phyloP scores from a whole-genome alignment of 352 stramenopile species.

The Detonula confervacea region DNA sequence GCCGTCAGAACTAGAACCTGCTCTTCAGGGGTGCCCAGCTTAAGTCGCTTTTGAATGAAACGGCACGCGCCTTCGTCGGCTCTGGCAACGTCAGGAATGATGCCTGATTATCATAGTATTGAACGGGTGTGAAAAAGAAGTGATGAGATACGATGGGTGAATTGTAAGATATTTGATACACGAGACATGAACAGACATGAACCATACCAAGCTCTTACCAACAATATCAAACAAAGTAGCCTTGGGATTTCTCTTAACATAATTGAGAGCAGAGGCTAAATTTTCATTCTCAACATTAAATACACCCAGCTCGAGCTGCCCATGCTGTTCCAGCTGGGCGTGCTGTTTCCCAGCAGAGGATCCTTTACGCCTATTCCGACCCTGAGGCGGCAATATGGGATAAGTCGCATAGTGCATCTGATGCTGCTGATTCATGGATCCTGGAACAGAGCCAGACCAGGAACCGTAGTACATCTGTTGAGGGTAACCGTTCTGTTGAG shows the following conservation, averaged over 20 bases:
- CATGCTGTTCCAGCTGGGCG: neutral
- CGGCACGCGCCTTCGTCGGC: constrained; percentile 15
- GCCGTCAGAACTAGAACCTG: constrained; percentile 5
- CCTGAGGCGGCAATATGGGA: neutral
- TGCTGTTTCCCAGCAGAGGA: constrained; percentile 1
- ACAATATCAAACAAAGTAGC: constrained; percentile 31
- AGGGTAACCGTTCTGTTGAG: neutral
- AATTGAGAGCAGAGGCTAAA: constrained; percentile 12
- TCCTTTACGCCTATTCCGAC: neutral
- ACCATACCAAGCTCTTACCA: constrained; percentile 17
- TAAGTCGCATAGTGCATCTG: neutral
- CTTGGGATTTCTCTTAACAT: constrained; percentile 23
- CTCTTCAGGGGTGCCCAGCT: constrained; percentile 13
- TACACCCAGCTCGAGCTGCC: constrained; percentile 1
- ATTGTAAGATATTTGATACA: neutral
- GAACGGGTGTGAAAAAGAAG: no score
- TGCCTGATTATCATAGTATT: no score
- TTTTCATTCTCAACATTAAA: constrained; percentile 20
- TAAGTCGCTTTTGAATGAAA: constrained; percentile 32
- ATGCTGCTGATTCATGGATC: neutral
- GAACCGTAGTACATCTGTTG: constrained; percentile 10
- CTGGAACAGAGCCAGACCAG: neutral
- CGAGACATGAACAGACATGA: neutral
- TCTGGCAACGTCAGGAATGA: constrained; percentile 24
- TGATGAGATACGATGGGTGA: neutral